phyloP scores from a whole-genome alignment of 2,329 filamentous ascomycete genomes.

The Penicillium janthinellum region DNA sequence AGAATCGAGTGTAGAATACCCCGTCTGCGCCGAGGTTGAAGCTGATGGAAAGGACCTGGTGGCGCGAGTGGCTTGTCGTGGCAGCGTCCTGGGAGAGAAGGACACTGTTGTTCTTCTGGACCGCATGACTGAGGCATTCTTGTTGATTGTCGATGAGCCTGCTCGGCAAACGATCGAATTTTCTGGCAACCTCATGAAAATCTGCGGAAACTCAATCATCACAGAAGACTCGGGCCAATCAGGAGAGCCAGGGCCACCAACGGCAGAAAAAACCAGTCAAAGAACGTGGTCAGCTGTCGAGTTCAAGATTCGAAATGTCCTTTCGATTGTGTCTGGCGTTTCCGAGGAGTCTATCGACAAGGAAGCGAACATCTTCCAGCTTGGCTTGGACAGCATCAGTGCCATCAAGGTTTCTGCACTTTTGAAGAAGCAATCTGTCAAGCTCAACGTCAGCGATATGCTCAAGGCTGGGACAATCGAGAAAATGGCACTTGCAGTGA shows the following conservation, averaged over 20 bases:
- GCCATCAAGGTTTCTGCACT: slow-evolving; percentile 79
- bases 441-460: slow-evolving; percentile 70
- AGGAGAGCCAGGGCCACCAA: background rate
- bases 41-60: slow-evolving; percentile 55
- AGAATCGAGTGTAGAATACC: slow-evolving; percentile 73
- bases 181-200: slow-evolving; percentile 54
- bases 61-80: slow-evolving; percentile 74
- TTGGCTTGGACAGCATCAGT: slow-evolving; percentile 89
- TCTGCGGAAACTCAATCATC: slow-evolving; percentile 61
- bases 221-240: slow-evolving; percentile 12
- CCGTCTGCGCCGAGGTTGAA: slow-evolving; percentile 81
- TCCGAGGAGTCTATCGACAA: slow-evolving; percentile 60
- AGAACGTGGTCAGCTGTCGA: slow-evolving; percentile 38
- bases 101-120: slow-evolving; percentile 57
- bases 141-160: slow-evolving; percentile 55
- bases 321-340: slow-evolving; percentile 62
- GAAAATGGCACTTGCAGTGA: slow-evolving; percentile 58
- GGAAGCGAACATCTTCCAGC: slow-evolving; percentile 71
- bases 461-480: slow-evolving; percentile 65
- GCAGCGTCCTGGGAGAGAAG: slow-evolving; percentile 51
- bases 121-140: slow-evolving; percentile 62
- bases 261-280: background rate
- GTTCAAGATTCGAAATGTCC: slow-evolving; percentile 47
- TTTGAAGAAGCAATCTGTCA: slow-evolving; percentile 63
- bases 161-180: slow-evolving; percentile 59